Percentiles rank a stretch among this genome's conserved stretches.
Conservation (phyloP, 768 basidiomycete species). For the Floccularia luteovirens region DNA sequence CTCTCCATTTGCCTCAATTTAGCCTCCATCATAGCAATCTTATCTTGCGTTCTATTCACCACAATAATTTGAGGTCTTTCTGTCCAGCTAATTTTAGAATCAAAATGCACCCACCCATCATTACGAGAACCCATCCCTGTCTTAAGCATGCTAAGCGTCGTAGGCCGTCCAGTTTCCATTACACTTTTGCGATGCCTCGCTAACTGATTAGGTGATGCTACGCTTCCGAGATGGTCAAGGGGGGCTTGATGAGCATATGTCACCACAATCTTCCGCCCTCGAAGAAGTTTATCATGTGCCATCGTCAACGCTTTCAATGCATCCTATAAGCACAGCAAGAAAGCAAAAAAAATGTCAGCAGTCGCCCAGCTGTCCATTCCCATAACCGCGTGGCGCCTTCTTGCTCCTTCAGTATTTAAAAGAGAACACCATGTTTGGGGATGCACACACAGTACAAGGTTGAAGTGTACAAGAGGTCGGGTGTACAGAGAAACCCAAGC, state of each 20-base stretch:
- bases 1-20: slow-evolving; percentile 79
- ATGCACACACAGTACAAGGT: background rate
- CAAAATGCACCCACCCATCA: slow-evolving; percentile 32
- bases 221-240: slow-evolving; percentile 22
- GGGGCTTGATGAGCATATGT: slow-evolving; percentile 88
- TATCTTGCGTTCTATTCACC: slow-evolving; percentile 61
- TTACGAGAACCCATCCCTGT: slow-evolving; percentile 46
- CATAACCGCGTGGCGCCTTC: no score
- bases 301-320: slow-evolving; percentile 68
- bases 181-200: slow-evolving; percentile 30
- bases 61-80: background rate
- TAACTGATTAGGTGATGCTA: slow-evolving; percentile 10
- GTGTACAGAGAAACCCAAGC: slow-evolving; percentile 32
- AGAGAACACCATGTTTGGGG: no score
- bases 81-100: background rate
- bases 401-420: no score
- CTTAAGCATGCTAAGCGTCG: slow-evolving; percentile 85
- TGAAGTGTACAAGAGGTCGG: background rate
- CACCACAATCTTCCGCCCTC: slow-evolving; percentile 86
- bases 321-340: slow-evolving; percentile 49
- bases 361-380: no score
- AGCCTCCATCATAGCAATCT: slow-evolving; percentile 95
- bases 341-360: background rate
- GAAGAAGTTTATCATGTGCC: slow-evolving; percentile 73
- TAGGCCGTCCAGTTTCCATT: slow-evolving; percentile 63